These are phyloP conservation scores for Lentinula guzmanii DNA, from an alignment of 768 basidiomycete species.

Conservation along the genomic window DNA sequence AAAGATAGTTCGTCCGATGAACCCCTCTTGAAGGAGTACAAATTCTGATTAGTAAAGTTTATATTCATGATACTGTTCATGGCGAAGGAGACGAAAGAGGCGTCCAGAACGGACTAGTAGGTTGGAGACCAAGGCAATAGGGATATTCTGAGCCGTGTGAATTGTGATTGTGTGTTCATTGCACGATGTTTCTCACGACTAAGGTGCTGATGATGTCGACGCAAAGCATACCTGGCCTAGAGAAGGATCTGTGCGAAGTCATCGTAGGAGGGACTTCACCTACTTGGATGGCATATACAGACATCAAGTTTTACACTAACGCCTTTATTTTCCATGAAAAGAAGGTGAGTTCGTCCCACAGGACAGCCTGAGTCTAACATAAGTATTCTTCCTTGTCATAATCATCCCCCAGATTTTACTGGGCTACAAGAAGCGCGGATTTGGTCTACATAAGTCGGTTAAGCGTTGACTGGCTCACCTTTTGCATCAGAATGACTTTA, in stretches of 20 bases:
- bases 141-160: too few relatives aligned
- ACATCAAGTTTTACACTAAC: slow-evolving; percentile 56
- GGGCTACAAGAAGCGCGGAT: slow-evolving; percentile 76
- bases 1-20: too few relatives aligned
- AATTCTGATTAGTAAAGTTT: too few relatives aligned
- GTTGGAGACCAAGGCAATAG: too few relatives aligned
- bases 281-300: slow-evolving; percentile 42
- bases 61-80: too few relatives aligned
- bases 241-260: not conserved
- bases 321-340: slow-evolving; percentile 55
- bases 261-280: slow-evolving; percentile 31
- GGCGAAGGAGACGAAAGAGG: too few relatives aligned
- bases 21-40: too few relatives aligned
- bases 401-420: slow-evolving; percentile 46
- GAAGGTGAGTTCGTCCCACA: slow-evolving; percentile 28
- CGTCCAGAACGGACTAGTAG: too few relatives aligned
- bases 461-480: not conserved
- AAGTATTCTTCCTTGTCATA: too few relatives aligned
- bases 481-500: not conserved
- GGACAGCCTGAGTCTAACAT: not conserved
- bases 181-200: not conserved
- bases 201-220: not conserved
- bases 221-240: not conserved
- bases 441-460: slow-evolving; percentile 53
- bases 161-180: too few relatives aligned